phyloP scores from a whole-genome alignment of 306 rosid species.

The Gastrolobium bilobum region DNA sequence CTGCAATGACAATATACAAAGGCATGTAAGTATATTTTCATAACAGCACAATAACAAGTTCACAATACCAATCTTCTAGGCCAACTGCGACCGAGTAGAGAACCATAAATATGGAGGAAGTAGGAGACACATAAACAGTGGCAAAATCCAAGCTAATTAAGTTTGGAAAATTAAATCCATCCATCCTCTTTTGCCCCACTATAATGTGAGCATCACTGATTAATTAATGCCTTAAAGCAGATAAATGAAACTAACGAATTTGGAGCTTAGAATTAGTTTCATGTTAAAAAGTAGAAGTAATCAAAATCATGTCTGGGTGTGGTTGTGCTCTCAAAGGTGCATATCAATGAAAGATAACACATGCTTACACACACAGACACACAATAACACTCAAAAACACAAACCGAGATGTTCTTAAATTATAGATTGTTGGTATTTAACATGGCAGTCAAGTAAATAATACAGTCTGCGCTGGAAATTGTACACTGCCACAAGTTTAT shows the following conservation, averaged over 20 bases:
- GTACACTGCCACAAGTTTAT: background rate
- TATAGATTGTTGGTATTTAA: background rate
- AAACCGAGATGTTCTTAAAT: background rate
- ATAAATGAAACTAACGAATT: background rate
- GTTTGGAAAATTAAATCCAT: background rate
- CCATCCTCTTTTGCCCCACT: background rate
- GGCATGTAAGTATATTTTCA: slow-evolving; percentile 22
- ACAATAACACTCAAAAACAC: slow-evolving; percentile 6
- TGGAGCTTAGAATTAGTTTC: background rate
- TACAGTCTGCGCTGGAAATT: background rate
- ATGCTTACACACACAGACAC: background rate
- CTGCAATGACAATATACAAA: slow-evolving; percentile 59
- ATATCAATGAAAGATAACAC: slow-evolving; percentile 4
- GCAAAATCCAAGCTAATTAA: slow-evolving; percentile 26
- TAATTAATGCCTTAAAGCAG: background rate
- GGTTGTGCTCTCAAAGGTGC: no score
- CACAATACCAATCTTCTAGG: background rate
- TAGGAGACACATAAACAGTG: background rate
- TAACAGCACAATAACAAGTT: slow-evolving; percentile 6
- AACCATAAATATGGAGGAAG: background rate
- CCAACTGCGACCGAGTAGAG: background rate
- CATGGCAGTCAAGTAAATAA: slow-evolving; percentile 6
- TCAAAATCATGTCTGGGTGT: background rate
- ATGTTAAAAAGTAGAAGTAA: background rate
- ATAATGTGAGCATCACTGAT: background rate